Percentiles rank a stretch among this genome's conserved stretches.
Evolutionary conservation across 2,329 filamentous ascomycete species (phyloP).

Genomic region (Diaporthe nobilis): DNA sequence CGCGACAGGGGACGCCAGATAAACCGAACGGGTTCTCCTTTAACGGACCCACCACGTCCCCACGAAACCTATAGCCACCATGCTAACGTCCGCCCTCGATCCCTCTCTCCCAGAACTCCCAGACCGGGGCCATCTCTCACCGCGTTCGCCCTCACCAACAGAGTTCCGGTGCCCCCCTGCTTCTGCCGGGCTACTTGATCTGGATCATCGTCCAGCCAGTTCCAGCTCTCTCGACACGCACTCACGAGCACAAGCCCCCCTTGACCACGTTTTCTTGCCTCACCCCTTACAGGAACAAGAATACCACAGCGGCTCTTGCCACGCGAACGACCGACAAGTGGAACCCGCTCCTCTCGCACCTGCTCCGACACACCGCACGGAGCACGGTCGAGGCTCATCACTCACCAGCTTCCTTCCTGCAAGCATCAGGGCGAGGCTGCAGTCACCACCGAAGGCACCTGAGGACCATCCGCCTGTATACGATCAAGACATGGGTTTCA

Average conservation of each 20-base stretch:
- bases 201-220: conserved; percentile 21
- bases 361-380: conserved; percentile 37
- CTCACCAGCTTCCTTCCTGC: conserved; percentile 53
- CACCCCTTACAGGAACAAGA: conserved; percentile 50
- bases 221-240: conserved; percentile 27
- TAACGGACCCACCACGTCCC: conserved; percentile 43
- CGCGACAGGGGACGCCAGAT: conserved; percentile 39
- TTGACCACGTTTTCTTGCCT: conserved; percentile 29
- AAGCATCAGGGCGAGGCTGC: conserved; percentile 48
- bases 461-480: conserved; percentile 8
- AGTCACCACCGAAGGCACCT: conserved; percentile 45
- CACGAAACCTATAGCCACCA: conserved; percentile 55
- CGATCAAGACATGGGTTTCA: conserved; percentile 57
- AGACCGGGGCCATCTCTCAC: conserved; percentile 43
- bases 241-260: conserved; percentile 26
- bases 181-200: conserved; percentile 33
- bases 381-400: conserved; percentile 54
- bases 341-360: conserved; percentile 39
- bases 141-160: conserved; percentile 33
- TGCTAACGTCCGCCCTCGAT: conserved; percentile 51
- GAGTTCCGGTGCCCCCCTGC: conserved; percentile 24
- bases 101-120: conserved; percentile 44
- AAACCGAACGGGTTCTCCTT: conserved; percentile 44
- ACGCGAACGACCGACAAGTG: conserved; percentile 45
- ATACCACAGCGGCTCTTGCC: conserved; percentile 52